Conservation (phyloP, 2,329 filamentous ascomycete species). For the Nigrospora sphaerica region DNA sequence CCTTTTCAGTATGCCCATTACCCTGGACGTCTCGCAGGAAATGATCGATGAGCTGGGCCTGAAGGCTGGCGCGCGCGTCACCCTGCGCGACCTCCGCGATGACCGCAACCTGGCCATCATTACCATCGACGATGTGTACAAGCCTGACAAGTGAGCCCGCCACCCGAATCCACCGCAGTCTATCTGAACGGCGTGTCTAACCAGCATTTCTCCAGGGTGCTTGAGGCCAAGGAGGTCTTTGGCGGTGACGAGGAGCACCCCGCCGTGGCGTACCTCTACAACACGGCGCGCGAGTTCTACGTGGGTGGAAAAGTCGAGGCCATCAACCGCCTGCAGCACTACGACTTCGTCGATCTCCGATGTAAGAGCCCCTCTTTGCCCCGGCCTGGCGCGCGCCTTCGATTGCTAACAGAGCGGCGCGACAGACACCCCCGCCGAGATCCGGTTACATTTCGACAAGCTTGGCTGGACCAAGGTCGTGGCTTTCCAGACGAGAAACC, state of each 20-base stretch:
- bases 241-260: slow-evolving; percentile 88
- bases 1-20: slow-evolving; percentile 96
- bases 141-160: slow-evolving; percentile 75
- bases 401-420: not conserved
- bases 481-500: slow-evolving; percentile 98
- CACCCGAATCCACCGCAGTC: slow-evolving; percentile 6
- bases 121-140: slow-evolving; percentile 92
- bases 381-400: not conserved
- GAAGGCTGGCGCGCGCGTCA: slow-evolving; percentile 74
- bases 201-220: slow-evolving; percentile 45
- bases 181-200: slow-evolving; percentile 49
- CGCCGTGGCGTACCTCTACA: slow-evolving; percentile 83
- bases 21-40: slow-evolving; percentile 73
- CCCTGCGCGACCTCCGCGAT: slow-evolving; percentile 91
- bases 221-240: slow-evolving; percentile 91
- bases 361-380: slow-evolving; percentile 46
- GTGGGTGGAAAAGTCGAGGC: slow-evolving; percentile 94
- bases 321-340: slow-evolving; percentile 92
- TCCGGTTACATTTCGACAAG: slow-evolving; percentile 97
- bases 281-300: slow-evolving; percentile 78
- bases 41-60: slow-evolving; percentile 69
- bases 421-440: slow-evolving; percentile 82
- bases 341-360: slow-evolving; percentile 95
- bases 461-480: slow-evolving; percentile 97
- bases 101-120: slow-evolving; percentile 94